These are phyloP conservation scores for Acanthamoeba lenticulata DNA, from an alignment of 208 protist species.

Conservation along the genomic window DNA sequence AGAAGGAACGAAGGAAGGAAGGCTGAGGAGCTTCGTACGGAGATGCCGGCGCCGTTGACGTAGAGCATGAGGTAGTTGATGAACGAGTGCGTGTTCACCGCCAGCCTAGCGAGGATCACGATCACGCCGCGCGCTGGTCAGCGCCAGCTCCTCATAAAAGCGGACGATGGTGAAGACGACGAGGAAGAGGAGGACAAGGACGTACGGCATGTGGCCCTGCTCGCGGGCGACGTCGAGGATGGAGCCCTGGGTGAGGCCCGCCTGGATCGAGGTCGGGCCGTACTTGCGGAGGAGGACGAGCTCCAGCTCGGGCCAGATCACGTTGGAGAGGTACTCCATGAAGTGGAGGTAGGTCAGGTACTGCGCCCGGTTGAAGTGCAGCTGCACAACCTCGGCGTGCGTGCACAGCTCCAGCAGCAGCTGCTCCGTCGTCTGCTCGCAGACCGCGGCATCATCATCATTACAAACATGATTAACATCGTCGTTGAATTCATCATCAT, in stretches of 20 bases:
- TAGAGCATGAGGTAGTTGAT: conserved; percentile 44
- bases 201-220: conserved; percentile 58
- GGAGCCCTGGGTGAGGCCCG: neutral
- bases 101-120: neutral
- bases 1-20: neutral
- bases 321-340: conserved; percentile 1
- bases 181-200: neutral
- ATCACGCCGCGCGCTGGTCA: neutral
- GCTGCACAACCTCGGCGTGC: conserved; percentile 8
- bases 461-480: too few species aligned
- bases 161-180: neutral
- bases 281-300: conserved; percentile 51
- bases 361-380: conserved; percentile 52
- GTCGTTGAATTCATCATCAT: too few species aligned
- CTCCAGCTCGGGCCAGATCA: conserved; percentile 48
- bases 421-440: neutral
- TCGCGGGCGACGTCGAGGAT: neutral
- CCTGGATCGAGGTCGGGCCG: conserved; percentile 21
- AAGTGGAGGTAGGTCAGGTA: conserved; percentile 51
- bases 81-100: conserved; percentile 9
- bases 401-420: conserved; percentile 54
- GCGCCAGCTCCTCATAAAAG: neutral
- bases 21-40: neutral
- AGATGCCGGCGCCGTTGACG: neutral
- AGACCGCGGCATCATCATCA: neutral